A percentile compares a stretch with the other conserved stretches of the same genome.
phyloP scores from a whole-genome alignment of 2,329 filamentous ascomycete genomes.

The Aspergillus sp. region DNA sequence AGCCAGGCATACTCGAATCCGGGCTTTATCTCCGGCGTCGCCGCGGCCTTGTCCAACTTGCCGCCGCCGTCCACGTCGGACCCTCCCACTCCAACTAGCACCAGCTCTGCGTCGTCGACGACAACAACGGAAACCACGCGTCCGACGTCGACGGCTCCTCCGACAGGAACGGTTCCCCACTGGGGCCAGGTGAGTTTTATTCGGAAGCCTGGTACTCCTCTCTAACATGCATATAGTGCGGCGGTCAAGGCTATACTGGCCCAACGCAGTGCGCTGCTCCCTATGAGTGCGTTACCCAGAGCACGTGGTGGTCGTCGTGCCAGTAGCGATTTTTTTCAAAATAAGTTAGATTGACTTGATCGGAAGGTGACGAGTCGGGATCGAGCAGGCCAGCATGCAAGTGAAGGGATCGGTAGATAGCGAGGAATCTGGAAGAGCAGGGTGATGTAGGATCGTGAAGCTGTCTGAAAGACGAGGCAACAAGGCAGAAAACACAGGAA shows the following conservation, averaged over 20 bases:
- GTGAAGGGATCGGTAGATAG: too few species aligned
- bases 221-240: constrained; percentile 2
- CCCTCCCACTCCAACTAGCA: background rate
- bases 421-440: too few species aligned
- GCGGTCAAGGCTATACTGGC: constrained; percentile 5
- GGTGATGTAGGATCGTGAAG: too few species aligned
- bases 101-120: background rate
- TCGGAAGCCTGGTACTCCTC: background rate
- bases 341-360: too few species aligned
- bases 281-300: constrained; percentile 2
- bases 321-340: constrained; percentile 2
- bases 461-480: too few species aligned
- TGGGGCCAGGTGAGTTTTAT: constrained; percentile 2
- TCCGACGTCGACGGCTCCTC: background rate
- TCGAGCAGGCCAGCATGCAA: too few species aligned
- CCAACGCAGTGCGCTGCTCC: constrained; percentile 5
- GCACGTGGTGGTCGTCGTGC: constrained; percentile 4
- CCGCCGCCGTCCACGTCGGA: too few species aligned
- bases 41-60: background rate
- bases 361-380: too few species aligned
- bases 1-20: constrained; percentile 46
- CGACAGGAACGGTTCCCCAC: constrained; percentile 1
- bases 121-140: background rate
- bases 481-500: too few species aligned
- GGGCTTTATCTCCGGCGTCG: constrained; percentile 39